phyloP scores from a whole-genome alignment of 2,329 filamentous ascomycete genomes.

The Ceratocystis smalleyi region DNA sequence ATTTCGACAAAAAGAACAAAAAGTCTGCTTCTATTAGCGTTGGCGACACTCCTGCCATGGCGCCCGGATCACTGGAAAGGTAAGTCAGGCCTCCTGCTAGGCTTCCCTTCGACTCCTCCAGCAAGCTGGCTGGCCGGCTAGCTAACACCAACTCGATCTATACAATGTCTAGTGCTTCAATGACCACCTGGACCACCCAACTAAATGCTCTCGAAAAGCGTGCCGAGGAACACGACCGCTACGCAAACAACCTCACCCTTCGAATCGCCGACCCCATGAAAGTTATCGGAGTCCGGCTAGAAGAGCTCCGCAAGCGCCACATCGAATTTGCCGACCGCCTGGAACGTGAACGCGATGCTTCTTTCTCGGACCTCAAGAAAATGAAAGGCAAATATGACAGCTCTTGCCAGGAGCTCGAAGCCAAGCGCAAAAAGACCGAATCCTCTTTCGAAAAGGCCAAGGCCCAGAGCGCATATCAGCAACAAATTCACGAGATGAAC shows the following conservation, averaged over 20 bases:
- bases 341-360: slow-evolving; percentile 72
- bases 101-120: not conserved
- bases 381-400: slow-evolving; percentile 85
- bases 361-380: slow-evolving; percentile 76
- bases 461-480: slow-evolving; percentile 78
- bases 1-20: slow-evolving; percentile 90
- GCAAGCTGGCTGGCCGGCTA: not conserved
- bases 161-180: slow-evolving; percentile 50
- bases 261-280: slow-evolving; percentile 81
- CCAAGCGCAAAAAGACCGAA: slow-evolving; percentile 85
- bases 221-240: slow-evolving; percentile 78
- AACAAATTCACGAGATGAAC: slow-evolving; percentile 88
- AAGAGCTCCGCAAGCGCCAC: slow-evolving; percentile 85
- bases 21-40: slow-evolving; percentile 80
- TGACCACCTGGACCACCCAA: slow-evolving; percentile 94
- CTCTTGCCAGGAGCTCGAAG: slow-evolving; percentile 87
- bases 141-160: not conserved
- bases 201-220: slow-evolving; percentile 76
- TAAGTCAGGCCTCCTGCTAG: slow-evolving; percentile 22
- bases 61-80: slow-evolving; percentile 88
- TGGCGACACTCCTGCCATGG: slow-evolving; percentile 82
- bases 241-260: slow-evolving; percentile 58
- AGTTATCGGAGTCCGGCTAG: slow-evolving; percentile 56
- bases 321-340: slow-evolving; percentile 76
- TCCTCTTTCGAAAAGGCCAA: slow-evolving; percentile 88